Conservation (phyloP, 495 filamentous ascomycete genomes). For the Penicillium cataractarum region DNA sequence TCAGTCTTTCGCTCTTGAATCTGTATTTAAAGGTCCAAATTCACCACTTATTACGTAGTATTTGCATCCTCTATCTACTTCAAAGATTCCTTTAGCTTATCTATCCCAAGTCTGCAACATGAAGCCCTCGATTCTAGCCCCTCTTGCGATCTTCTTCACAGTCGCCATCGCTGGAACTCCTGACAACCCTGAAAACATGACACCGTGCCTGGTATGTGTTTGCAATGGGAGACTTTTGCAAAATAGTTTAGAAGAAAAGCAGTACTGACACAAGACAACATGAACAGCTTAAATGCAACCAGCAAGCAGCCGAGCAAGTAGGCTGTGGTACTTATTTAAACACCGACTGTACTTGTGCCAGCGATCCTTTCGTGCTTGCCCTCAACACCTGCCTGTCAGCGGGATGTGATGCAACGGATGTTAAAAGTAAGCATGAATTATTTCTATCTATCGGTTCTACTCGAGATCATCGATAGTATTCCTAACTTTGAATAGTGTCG, state of each 20-base stretch:
- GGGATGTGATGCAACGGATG: conserved; percentile 5
- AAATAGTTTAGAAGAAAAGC: background rate
- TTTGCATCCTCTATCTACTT: background rate
- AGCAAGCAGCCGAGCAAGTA: conserved; percentile 3
- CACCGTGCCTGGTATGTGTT: conserved; percentile 4
- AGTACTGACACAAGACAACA: background rate
- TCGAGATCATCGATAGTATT: background rate
- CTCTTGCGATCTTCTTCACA: background rate
- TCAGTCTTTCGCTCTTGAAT: background rate
- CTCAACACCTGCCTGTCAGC: conserved; percentile 9
- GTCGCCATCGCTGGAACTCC: background rate
- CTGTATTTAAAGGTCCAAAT: background rate
- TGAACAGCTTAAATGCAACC: conserved; percentile 7
- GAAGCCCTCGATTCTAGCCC: conserved; percentile 4
- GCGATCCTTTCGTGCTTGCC: background rate
- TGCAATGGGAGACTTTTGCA: background rate
- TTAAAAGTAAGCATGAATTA: background rate
- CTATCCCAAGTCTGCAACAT: background rate
- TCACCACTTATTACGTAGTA: background rate
- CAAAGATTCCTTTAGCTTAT: background rate
- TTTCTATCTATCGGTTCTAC: background rate
- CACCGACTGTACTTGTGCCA: conserved; percentile 6
- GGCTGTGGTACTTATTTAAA: conserved; percentile 2
- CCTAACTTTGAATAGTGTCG: conserved; percentile 5
- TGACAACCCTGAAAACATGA: conserved; percentile 8